A percentile compares a stretch with the other conserved stretches of the same genome.
Evolutionary conservation across 1,284 basidiomycete genomes (phyloP).

Genomic region (Malassezia cuniculi): DNA sequence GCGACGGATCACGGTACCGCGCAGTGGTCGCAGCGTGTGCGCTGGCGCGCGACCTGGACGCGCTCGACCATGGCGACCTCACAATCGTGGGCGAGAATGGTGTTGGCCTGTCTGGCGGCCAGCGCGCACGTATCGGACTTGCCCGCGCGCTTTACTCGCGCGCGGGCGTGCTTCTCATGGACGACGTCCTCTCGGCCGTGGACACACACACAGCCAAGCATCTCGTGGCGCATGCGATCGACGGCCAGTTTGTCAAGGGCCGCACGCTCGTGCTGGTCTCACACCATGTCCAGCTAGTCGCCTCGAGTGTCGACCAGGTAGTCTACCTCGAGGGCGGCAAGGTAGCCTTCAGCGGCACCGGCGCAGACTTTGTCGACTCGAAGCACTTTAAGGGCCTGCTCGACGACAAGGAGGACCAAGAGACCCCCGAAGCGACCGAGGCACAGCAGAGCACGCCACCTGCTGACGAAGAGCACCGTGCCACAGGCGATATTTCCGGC

Average conservation of each 20-base stretch:
- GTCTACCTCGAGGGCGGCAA: slow-evolving; percentile 24
- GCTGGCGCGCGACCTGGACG: slow-evolving; percentile 22
- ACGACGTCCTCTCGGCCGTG: slow-evolving; percentile 47
- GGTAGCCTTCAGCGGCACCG: slow-evolving; percentile 15
- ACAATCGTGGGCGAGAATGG: slow-evolving; percentile 32
- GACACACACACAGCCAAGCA: slow-evolving; percentile 55
- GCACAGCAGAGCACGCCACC: slow-evolving; percentile 2
- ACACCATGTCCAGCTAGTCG: slow-evolving; percentile 47
- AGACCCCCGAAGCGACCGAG: slow-evolving; percentile 10
- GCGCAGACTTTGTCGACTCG: slow-evolving; percentile 27
- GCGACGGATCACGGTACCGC: slow-evolving; percentile 22
- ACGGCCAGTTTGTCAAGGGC: slow-evolving; percentile 42
- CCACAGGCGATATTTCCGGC: slow-evolving; percentile 13
- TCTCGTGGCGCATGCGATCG: slow-evolving; percentile 19
- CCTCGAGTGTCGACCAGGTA: slow-evolving; percentile 16
- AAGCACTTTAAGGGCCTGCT: slow-evolving; percentile 16
- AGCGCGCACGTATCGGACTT: slow-evolving; percentile 29
- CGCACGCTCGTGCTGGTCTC: slow-evolving; percentile 65
- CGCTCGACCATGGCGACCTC: slow-evolving; percentile 30
- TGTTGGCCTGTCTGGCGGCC: slow-evolving; percentile 32
- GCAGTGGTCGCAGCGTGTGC: slow-evolving; percentile 24
- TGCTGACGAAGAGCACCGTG: slow-evolving; percentile 9
- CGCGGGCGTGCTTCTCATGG: slow-evolving; percentile 27
- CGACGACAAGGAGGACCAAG: slow-evolving; percentile 48
- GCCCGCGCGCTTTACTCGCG: slow-evolving; percentile 35